Evolutionary conservation across 768 basidiomycete species (phyloP), one percentile per base, ranked within the genome.

Genomic region (Boletellus sp.): DNA sequence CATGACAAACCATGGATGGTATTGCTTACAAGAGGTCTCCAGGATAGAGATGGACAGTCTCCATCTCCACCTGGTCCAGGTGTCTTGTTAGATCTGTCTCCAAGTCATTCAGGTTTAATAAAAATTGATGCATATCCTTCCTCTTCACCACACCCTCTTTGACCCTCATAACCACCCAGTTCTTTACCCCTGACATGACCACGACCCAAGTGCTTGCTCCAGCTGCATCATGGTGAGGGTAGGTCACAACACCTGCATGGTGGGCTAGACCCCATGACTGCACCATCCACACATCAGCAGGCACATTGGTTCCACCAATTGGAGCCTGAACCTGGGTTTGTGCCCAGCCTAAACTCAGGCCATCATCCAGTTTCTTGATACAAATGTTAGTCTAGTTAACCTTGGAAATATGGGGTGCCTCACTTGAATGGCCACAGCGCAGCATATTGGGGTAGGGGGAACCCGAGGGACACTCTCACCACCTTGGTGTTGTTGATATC

Each of bases 141-240:
- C 5, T 36, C 7, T 10, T 42, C 15, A 3, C 23, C n/a, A 13
- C 4, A 15, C 16, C 16, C 6, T 24, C 17, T 24, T n/a, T 45
- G 3, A 6, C 15, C 1, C 6, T 16, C 6, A 45, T 31, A 6
- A 50, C 19, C 3, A 32, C 37, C 45, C 51, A 52, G 17, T 36
- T 22, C 12, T 42, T 52, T 0, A 40, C 23, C 1, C 47, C 26
- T 2, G 37, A 40, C 0, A 22, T 3, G 2, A 17, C 2, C 1
- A 22, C n/a, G 1, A 8, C 32, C 10, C n/a, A 53, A 0, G 24
- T 50, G 2, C 1, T 3, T 0, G 33, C 35, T 2, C 52, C 47
- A 4, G 50, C 32, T 0, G 51, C 10, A 4, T 47, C 24, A 1
- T 52, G 51, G 39, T 52, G 45, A 8, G n/a, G 35, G 13, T 44